A percentile compares a stretch with the other conserved stretches of the same genome.
Conservation (phyloP, 2,329 filamentous ascomycete species). For the Fusarium guadeloupense region DNA sequence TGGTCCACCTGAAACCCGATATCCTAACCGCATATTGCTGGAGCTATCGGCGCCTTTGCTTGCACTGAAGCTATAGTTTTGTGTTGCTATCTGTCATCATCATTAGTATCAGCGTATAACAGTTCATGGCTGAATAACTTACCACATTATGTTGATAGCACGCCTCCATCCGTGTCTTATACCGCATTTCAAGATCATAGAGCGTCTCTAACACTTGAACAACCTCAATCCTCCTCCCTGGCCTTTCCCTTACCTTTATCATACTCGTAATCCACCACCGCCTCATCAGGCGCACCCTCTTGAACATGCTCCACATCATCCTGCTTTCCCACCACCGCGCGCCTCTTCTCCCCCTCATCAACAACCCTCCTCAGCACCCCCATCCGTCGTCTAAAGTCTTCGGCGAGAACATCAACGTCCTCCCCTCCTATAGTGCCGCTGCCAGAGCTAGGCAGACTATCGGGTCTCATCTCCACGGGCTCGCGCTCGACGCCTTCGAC, state of each 20-base stretch:
- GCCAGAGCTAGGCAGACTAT: conserved; percentile 43
- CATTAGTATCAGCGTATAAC: not conserved
- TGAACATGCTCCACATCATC: conserved; percentile 4
- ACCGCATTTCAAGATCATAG: not conserved
- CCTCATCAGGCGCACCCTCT: conserved; percentile 30
- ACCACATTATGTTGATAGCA: not conserved
- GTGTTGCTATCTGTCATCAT: not conserved
- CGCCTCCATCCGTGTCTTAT: not conserved
- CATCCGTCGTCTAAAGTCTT: conserved; percentile 69
- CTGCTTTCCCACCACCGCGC: conserved; percentile 44
- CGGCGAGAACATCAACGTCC: conserved; percentile 61
- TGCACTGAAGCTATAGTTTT: not conserved
- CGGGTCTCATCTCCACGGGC: conserved; percentile 42
- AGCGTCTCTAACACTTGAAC: not conserved
- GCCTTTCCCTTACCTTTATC: conserved; percentile 22
- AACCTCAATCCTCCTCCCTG: conserved; percentile 15
- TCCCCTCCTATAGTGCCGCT: conserved; percentile 51
- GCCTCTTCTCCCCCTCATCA: conserved; percentile 59
- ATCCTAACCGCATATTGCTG: not conserved
- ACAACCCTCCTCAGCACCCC: conserved; percentile 62
- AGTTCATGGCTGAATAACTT: not conserved
- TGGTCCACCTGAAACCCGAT: conserved; percentile 34
- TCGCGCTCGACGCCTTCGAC: conserved; percentile 53
- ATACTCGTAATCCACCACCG: conserved; percentile 30
- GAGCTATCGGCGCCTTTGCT: not conserved